These are phyloP conservation scores for Usnea hakonensis DNA, from an alignment of 495 filamentous ascomycete species.

Conservation along the genomic window DNA sequence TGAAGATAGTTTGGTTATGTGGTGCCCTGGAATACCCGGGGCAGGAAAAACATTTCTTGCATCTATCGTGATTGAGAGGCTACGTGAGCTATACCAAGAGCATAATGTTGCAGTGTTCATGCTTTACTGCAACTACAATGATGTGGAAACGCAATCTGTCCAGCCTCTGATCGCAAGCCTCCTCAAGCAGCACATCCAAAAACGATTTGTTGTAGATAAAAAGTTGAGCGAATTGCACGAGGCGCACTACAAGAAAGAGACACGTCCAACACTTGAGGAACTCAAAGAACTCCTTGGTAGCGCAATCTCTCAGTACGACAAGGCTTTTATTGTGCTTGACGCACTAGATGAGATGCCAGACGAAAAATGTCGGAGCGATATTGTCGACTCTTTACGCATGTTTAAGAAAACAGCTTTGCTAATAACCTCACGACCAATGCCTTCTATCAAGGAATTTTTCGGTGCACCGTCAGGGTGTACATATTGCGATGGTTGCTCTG, in stretches of 20 bases:
- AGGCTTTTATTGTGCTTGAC: slow-evolving; percentile 18
- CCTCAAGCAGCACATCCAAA: slow-evolving; percentile 20
- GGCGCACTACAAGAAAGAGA: slow-evolving; percentile 1
- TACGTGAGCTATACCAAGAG: slow-evolving; percentile 6
- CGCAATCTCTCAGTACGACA: slow-evolving; percentile 9
- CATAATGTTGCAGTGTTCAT: slow-evolving; percentile 12
- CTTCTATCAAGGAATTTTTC: slow-evolving; percentile 14
- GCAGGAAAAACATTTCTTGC: slow-evolving; percentile 14
- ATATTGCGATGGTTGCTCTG: slow-evolving; percentile 16
- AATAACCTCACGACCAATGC: slow-evolving; percentile 20
- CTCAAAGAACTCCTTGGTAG: slow-evolving; percentile 11
- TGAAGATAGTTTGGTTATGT: background rate
- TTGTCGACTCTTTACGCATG: slow-evolving; percentile 9
- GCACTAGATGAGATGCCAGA: slow-evolving; percentile 21
- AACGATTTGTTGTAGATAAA: slow-evolving; percentile 4
- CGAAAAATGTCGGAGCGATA: slow-evolving; percentile 11
- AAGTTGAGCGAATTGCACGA: slow-evolving; percentile 15
- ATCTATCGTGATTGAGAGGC: slow-evolving; percentile 29
- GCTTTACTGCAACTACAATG: slow-evolving; percentile 22
- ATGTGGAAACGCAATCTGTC: slow-evolving; percentile 14
- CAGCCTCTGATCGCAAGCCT: slow-evolving; percentile 19
- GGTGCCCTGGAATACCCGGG: slow-evolving; percentile 13
- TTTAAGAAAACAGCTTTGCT: slow-evolving; percentile 12
- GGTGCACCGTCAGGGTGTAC: background rate
- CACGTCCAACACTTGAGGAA: slow-evolving; percentile 8